A percentile compares a stretch with the other conserved stretches of the same genome.
phyloP scores from a whole-genome alignment of 371 early-diverging fungal genomes.

The Umbelopsis sp. region DNA sequence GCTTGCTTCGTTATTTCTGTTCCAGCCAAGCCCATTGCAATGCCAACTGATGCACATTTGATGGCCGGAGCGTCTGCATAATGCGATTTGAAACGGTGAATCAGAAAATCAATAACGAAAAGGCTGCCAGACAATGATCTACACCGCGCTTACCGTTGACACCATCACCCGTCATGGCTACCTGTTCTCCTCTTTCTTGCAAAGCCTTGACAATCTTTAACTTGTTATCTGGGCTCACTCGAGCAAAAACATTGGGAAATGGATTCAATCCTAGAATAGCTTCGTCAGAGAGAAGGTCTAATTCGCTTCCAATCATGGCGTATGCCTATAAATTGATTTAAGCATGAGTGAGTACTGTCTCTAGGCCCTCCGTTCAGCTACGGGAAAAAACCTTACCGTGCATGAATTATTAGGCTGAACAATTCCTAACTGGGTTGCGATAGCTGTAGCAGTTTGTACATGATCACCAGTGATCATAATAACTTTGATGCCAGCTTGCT shows the following conservation, averaged over 20 bases:
- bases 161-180: slow-evolving; percentile 89
- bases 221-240: slow-evolving; percentile 96
- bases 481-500: slow-evolving; percentile 83
- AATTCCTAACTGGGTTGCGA: slow-evolving; percentile 82
- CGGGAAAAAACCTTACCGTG: neutral
- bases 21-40: slow-evolving; percentile 90
- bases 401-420: slow-evolving; percentile 38
- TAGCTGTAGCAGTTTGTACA: slow-evolving; percentile 86
- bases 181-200: slow-evolving; percentile 75
- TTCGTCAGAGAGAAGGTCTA: slow-evolving; percentile 86
- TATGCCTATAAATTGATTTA: slow-evolving; percentile 49
- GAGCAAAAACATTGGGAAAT: slow-evolving; percentile 93
- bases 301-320: slow-evolving; percentile 85
- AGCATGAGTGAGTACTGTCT: neutral
- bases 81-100: neutral
- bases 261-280: slow-evolving; percentile 76
- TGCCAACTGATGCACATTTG: slow-evolving; percentile 89
- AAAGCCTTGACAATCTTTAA: slow-evolving; percentile 93
- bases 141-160: slow-evolving; percentile 55
- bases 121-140: no score
- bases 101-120: no score
- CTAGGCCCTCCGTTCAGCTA: no score
- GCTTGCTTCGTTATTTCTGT: slow-evolving; percentile 91
- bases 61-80: slow-evolving; percentile 86
- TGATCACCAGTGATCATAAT: slow-evolving; percentile 96